phyloP scores from a whole-genome alignment of 352 stramenopile species.

The Phytopythium oedochilum region DNA sequence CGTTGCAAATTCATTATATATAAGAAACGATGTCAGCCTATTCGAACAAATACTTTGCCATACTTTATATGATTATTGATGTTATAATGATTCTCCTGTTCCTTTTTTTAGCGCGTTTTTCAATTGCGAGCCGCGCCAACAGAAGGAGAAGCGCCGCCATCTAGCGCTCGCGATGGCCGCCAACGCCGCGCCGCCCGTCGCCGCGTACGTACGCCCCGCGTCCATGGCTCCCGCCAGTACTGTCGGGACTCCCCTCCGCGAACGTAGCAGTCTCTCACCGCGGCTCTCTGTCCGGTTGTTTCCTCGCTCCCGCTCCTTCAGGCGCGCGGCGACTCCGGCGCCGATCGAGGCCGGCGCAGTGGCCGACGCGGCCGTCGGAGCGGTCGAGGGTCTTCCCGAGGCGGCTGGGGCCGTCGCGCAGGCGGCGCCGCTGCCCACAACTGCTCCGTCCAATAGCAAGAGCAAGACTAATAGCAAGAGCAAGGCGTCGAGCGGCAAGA shows the following conservation, averaged over 20 bases:
- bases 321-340: constrained; percentile 7
- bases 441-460: constrained; percentile 5
- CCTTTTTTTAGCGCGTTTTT: constrained; percentile 4
- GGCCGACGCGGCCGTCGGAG: not conserved
- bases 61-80: too few species aligned
- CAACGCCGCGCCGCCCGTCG: constrained; percentile 2
- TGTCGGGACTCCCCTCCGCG: too few species aligned
- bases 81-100: not conserved
- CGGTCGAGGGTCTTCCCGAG: not conserved
- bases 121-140: not conserved
- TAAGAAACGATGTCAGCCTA: too few species aligned
- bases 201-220: not conserved
- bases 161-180: not conserved
- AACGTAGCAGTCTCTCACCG: not conserved
- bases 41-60: too few species aligned
- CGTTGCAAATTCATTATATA: too few species aligned
- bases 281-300: not conserved
- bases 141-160: not conserved
- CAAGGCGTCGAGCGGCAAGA: constrained; percentile 18
- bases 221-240: too few species aligned
- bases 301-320: not conserved
- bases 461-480: not conserved
- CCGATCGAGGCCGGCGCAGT: constrained; percentile 12
- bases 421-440: constrained; percentile 1
- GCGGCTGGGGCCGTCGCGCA: not conserved